Evolutionary conservation across 257 asterid genomes (phyloP).

Genomic region (Nicotiana tabacum): DNA sequence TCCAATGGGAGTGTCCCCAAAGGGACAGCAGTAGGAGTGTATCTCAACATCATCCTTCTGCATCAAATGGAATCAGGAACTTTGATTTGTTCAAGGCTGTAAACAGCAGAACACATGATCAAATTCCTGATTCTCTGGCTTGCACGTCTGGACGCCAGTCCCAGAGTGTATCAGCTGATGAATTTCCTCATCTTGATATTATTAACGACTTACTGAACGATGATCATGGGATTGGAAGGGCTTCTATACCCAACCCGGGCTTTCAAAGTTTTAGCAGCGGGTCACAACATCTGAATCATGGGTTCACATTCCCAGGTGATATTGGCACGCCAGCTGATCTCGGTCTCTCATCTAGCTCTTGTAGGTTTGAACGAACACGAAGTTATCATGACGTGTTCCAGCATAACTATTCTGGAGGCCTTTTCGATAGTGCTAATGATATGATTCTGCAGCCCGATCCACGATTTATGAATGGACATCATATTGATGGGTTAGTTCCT

Average conservation of each 20-base stretch:
- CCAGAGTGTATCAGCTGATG: constrained; percentile 28
- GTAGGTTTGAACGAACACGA: constrained; percentile 57
- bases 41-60: constrained; percentile 18
- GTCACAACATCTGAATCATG: constrained; percentile 50
- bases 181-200: constrained; percentile 60
- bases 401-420: constrained; percentile 36
- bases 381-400: constrained; percentile 47
- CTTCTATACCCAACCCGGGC: constrained; percentile 24
- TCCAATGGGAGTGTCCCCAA: constrained; percentile 52
- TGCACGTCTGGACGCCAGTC: constrained; percentile 56
- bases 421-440: constrained; percentile 45
- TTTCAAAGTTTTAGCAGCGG: constrained; percentile 46
- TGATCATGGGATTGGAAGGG: constrained; percentile 51
- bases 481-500: constrained; percentile 46
- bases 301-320: constrained; percentile 56
- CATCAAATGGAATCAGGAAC: constrained; percentile 34
- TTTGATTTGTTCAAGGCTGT: constrained; percentile 36
- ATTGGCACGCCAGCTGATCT: constrained; percentile 32
- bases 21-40: constrained; percentile 35
- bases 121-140: constrained; percentile 48
- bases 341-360: constrained; percentile 39
- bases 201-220: constrained; percentile 86
- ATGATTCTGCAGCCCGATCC: constrained; percentile 42
- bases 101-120: constrained; percentile 44
- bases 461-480: constrained; percentile 52